These are phyloP conservation scores for Sordariomycetes sp. DNA, from an alignment of 2,329 filamentous ascomycete genomes.

Conservation along the genomic window DNA sequence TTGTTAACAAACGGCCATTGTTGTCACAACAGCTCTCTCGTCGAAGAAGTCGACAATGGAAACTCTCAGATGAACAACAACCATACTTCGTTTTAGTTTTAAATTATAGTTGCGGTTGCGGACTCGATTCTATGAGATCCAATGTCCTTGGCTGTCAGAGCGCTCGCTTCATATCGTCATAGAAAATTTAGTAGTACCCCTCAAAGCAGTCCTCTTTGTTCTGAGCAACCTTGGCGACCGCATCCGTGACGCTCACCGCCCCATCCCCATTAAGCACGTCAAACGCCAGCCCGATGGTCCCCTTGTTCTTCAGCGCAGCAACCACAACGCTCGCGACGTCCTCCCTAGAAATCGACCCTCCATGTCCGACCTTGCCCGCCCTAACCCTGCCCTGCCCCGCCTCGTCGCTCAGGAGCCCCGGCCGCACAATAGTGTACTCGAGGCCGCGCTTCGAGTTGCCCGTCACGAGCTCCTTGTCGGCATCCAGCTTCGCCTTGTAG, in stretches of 20 bases:
- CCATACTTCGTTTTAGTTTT: neutral
- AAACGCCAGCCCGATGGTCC: constrained; percentile 25
- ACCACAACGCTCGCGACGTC: constrained; percentile 30
- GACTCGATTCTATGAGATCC: neutral
- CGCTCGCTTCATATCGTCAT: neutral
- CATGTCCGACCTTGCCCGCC: constrained; percentile 25
- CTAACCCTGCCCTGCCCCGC: constrained; percentile 20
- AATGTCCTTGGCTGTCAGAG: neutral
- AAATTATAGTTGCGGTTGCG: neutral
- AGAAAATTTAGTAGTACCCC: constrained; percentile 10
- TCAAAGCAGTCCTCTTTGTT: constrained; percentile 17
- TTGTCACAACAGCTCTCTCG: neutral
- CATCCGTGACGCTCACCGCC: constrained; percentile 16
- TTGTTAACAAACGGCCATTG: neutral
- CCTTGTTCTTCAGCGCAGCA: constrained; percentile 22
- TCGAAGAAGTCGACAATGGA: neutral
- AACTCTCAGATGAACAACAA: neutral
- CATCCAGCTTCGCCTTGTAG: constrained; percentile 25
- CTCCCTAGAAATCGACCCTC: constrained; percentile 21
- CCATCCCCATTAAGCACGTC: constrained; percentile 24
- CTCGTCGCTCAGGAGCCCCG: constrained; percentile 23
- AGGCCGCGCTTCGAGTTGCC: constrained; percentile 21
- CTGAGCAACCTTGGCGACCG: constrained; percentile 21
- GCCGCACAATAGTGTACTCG: constrained; percentile 30
- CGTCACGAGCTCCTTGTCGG: constrained; percentile 22